These are phyloP conservation scores for Hibiscus syriacus DNA, from an alignment of 345 rosid genomes.

Conservation along the genomic window DNA sequence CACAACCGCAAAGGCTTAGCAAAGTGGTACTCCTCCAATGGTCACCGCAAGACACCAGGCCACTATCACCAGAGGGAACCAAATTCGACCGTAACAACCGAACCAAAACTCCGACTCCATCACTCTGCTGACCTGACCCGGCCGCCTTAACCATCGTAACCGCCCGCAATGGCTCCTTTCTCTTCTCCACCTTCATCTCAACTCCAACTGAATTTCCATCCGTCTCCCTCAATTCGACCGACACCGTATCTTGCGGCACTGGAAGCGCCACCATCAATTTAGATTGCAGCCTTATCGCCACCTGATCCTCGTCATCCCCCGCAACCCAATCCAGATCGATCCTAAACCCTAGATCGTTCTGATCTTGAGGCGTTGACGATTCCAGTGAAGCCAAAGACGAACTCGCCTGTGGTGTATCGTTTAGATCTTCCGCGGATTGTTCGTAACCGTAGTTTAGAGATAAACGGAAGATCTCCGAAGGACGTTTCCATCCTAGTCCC, in stretches of 20 bases:
- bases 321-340: slow-evolving; percentile 86
- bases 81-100: slow-evolving; percentile 62
- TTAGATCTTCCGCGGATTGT: slow-evolving; percentile 44
- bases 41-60: slow-evolving; percentile 36
- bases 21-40: slow-evolving; percentile 80
- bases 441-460: slow-evolving; percentile 67
- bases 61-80: slow-evolving; percentile 32
- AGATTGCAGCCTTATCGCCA: slow-evolving; percentile 75
- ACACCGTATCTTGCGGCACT: slow-evolving; percentile 69
- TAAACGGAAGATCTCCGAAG: slow-evolving; percentile 74
- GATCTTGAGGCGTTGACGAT: slow-evolving; percentile 43
- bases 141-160: slow-evolving; percentile 53
- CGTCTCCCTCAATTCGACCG: slow-evolving; percentile 39
- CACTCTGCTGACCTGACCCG: slow-evolving; percentile 83
- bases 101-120: slow-evolving; percentile 68
- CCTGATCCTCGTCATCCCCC: slow-evolving; percentile 88
- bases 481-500: slow-evolving; percentile 96
- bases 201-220: slow-evolving; percentile 40
- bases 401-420: slow-evolving; percentile 33
- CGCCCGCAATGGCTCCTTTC: slow-evolving; percentile 70
- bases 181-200: slow-evolving; percentile 70
- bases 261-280: slow-evolving; percentile 95
- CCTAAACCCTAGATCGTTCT: slow-evolving; percentile 59
- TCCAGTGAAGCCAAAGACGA: slow-evolving; percentile 27
- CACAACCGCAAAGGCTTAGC: slow-evolving; percentile 68